Evolutionary conservation across 2,329 filamentous ascomycete genomes (phyloP).

Genomic region (Aphanocladium album): DNA sequence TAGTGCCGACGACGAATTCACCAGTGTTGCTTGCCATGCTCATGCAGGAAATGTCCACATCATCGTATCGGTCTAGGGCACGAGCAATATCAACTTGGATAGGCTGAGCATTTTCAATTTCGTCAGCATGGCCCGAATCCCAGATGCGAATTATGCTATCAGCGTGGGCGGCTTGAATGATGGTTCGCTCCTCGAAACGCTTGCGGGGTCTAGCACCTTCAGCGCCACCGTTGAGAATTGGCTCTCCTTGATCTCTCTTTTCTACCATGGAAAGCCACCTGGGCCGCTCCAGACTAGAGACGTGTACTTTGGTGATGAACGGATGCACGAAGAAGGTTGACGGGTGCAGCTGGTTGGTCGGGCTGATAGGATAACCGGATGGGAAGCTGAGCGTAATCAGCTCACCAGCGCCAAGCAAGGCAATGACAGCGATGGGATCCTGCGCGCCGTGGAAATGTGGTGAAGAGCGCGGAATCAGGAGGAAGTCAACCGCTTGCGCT

Average conservation of each 20-base stretch:
- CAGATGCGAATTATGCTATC: slow-evolving; percentile 90
- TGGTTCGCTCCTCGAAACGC: slow-evolving; percentile 74
- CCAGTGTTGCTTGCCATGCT: slow-evolving; percentile 75
- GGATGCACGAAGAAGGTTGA: slow-evolving; percentile 87
- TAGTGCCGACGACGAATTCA: slow-evolving; percentile 78
- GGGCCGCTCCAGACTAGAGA: slow-evolving; percentile 70
- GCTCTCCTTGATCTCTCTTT: slow-evolving; percentile 70
- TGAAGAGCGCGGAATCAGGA: slow-evolving; percentile 73
- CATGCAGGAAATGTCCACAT: slow-evolving; percentile 72
- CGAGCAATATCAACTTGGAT: slow-evolving; percentile 84
- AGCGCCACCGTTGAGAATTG: slow-evolving; percentile 72
- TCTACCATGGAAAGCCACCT: slow-evolving; percentile 92
- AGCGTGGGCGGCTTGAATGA: slow-evolving; percentile 81
- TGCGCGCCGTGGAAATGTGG: slow-evolving; percentile 85
- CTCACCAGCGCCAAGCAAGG: slow-evolving; percentile 79
- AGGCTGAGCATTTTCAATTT: slow-evolving; percentile 79
- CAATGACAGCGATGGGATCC: slow-evolving; percentile 82
- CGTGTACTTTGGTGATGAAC: slow-evolving; percentile 68
- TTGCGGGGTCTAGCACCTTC: slow-evolving; percentile 65
- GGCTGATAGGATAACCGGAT: slow-evolving; percentile 82
- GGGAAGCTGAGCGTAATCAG: slow-evolving; percentile 88
- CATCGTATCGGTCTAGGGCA: slow-evolving; percentile 72
- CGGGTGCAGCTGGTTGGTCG: slow-evolving; percentile 87
- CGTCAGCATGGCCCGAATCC: slow-evolving; percentile 88
- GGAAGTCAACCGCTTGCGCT: slow-evolving; percentile 73